Conservation (phyloP, 2,329 filamentous ascomycete species). For the Calonectria hongkongensis region DNA sequence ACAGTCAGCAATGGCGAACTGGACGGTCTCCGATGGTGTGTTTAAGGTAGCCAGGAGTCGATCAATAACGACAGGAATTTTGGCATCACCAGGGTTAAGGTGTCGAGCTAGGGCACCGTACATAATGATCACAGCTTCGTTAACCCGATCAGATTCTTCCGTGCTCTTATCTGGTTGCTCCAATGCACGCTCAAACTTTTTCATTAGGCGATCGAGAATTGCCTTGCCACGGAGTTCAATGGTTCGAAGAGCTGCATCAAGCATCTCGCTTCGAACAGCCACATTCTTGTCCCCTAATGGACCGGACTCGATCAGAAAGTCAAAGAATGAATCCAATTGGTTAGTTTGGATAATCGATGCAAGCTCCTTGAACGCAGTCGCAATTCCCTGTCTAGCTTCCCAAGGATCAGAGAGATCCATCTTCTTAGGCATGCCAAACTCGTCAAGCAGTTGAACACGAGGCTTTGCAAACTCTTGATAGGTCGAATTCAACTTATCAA, state of each 20-base stretch:
- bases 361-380: slow-evolving; percentile 89
- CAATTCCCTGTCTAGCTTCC: slow-evolving; percentile 93
- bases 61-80: slow-evolving; percentile 91
- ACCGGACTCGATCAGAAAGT: slow-evolving; percentile 89
- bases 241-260: slow-evolving; percentile 88
- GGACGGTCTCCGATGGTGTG: slow-evolving; percentile 96
- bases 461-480: slow-evolving; percentile 90
- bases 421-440: slow-evolving; percentile 96
- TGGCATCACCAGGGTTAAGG: slow-evolving; percentile 87
- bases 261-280: slow-evolving; percentile 90
- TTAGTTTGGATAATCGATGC: slow-evolving; percentile 80
- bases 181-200: slow-evolving; percentile 91
- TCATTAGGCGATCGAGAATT: slow-evolving; percentile 93
- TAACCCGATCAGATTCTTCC: slow-evolving; percentile 89
- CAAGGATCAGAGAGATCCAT: slow-evolving; percentile 91
- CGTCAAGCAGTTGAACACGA: slow-evolving; percentile 87
- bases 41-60: slow-evolving; percentile 90
- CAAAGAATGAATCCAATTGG: slow-evolving; percentile 85
- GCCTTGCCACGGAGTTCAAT: slow-evolving; percentile 88
- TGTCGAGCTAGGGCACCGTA: slow-evolving; percentile 96
- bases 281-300: slow-evolving; percentile 89
- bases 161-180: slow-evolving; percentile 89
- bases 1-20: slow-evolving; percentile 96
- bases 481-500: slow-evolving; percentile 79
- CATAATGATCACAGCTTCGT: slow-evolving; percentile 97